These are phyloP conservation scores for Rhizopus delemar DNA, from an alignment of 371 early-diverging fungal species.

Conservation along the genomic window DNA sequence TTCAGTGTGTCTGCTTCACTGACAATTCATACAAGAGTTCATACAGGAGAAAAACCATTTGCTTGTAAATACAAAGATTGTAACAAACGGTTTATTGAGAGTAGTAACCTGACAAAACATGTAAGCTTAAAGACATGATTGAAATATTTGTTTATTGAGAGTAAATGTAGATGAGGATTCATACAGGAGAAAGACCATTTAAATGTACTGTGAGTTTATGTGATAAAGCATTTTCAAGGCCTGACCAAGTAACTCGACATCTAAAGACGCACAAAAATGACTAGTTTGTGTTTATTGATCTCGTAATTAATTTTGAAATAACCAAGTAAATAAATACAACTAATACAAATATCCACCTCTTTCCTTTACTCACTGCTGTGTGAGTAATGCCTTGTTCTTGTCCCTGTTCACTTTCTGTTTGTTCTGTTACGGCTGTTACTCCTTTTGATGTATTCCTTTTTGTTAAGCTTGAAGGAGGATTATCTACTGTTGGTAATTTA, in stretches of 20 bases:
- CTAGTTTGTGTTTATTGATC: conserved; percentile 19
- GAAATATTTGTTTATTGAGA: conserved; percentile 3
- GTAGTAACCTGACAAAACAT: conserved; percentile 81
- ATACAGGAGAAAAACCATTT: conserved; percentile 77
- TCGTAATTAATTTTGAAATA: conserved; percentile 43
- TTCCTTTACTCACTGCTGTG: conserved; percentile 48
- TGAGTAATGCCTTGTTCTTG: conserved; percentile 10
- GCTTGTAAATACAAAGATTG: conserved; percentile 74
- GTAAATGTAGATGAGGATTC: conserved; percentile 50
- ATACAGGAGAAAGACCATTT: conserved; percentile 72
- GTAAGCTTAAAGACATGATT: conserved; percentile 34
- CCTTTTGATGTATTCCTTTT: no score
- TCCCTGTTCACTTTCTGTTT: conserved; percentile 11
- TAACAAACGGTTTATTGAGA: conserved; percentile 73
- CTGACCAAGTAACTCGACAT: conserved; percentile 69
- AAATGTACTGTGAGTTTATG: conserved; percentile 63
- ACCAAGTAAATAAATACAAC: conserved; percentile 57
- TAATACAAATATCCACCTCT: conserved; percentile 58
- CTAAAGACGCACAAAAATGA: conserved; percentile 37
- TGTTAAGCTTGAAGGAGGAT: no score
- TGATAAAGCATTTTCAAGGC: conserved; percentile 68
- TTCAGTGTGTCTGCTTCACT: conserved; percentile 78
- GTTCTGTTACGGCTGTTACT: neutral
- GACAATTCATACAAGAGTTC: conserved; percentile 68
- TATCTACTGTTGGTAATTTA: conserved; percentile 14